phyloP scores from a whole-genome alignment of 2,329 filamentous ascomycete species.

The Endocalyx cinctus region DNA sequence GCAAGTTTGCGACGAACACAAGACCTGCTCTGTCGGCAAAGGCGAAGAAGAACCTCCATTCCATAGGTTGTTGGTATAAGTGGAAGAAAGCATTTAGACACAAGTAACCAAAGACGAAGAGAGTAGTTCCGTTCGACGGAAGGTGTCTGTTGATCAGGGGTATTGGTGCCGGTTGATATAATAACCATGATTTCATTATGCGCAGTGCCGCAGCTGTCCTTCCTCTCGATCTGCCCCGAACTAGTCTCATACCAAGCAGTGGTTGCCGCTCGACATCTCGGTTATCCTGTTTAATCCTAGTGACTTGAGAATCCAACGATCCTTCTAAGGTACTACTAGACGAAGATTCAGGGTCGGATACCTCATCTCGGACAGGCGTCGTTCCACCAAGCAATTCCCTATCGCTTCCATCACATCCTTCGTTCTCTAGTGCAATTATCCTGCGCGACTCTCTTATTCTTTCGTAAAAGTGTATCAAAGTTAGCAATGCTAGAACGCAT shows the following conservation, averaged over 20 bases:
- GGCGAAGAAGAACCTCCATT: slow-evolving; percentile 47
- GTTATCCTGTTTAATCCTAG: slow-evolving; percentile 16
- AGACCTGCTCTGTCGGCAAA: slow-evolving; percentile 54
- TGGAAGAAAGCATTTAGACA: slow-evolving; percentile 55
- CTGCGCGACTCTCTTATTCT: slow-evolving; percentile 15
- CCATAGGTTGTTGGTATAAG: slow-evolving; percentile 46
- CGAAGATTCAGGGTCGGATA: slow-evolving; percentile 20
- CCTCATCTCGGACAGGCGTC: slow-evolving; percentile 1
- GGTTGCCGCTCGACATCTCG: slow-evolving; percentile 32
- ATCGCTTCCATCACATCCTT: too few species aligned
- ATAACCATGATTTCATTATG: slow-evolving; percentile 30
- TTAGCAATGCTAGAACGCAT: slow-evolving; percentile 21
- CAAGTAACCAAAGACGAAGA: slow-evolving; percentile 48
- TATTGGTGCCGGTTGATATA: slow-evolving; percentile 54
- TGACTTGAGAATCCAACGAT: slow-evolving; percentile 17
- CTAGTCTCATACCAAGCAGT: too few species aligned
- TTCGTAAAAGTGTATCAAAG: slow-evolving; percentile 21
- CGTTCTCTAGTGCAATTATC: slow-evolving; percentile 19
- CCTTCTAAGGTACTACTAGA: slow-evolving; percentile 30
- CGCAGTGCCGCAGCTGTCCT: not conserved
- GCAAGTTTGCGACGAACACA: slow-evolving; percentile 45
- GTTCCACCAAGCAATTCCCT: too few species aligned
- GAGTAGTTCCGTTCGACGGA: slow-evolving; percentile 51
- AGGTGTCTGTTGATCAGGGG: slow-evolving; percentile 53
- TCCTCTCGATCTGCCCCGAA: too few species aligned